Evolutionary conservation across 75 land plant genomes (phyloP).

Genomic region (Picea glauca): DNA sequence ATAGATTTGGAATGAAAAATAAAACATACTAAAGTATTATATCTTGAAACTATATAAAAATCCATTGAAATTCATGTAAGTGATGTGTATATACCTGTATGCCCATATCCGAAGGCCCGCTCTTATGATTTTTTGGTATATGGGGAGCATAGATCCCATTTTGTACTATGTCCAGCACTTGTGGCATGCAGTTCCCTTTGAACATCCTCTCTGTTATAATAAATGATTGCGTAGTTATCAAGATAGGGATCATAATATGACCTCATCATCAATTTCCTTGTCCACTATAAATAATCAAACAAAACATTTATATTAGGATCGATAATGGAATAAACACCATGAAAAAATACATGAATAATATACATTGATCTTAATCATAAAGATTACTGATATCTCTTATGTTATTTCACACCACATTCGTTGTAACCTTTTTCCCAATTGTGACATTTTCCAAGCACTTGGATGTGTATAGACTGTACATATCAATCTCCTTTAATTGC

Average conservation of each 20-base stretch:
- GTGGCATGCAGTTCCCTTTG: slow-evolving; percentile 61
- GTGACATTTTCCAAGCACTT: slow-evolving; percentile 12
- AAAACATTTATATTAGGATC: too few species aligned
- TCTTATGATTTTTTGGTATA: background rate
- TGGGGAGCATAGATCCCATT: slow-evolving; percentile 31
- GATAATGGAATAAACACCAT: too few species aligned
- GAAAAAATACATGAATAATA: too few species aligned
- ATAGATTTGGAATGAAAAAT: too few species aligned
- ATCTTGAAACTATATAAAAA: too few species aligned
- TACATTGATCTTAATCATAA: too few species aligned
- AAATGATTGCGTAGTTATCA: slow-evolving; percentile 42
- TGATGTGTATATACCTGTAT: background rate
- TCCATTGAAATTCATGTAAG: too few species aligned
- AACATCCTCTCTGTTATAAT: slow-evolving; percentile 52
- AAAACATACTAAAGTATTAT: too few species aligned
- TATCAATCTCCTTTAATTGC: slow-evolving; percentile 45
- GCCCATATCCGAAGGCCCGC: slow-evolving; percentile 10
- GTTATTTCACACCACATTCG: too few species aligned
- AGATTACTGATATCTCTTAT: too few species aligned
- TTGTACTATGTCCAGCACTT: slow-evolving; percentile 32
- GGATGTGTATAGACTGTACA: slow-evolving; percentile 50
- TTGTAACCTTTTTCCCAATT: too few species aligned
- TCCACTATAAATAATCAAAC: too few species aligned
- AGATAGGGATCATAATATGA: slow-evolving; percentile 50
- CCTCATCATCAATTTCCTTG: slow-evolving; percentile 29